These are phyloP conservation scores for Lentinus tigrinus DNA, from an alignment of 768 basidiomycete species.

Conservation along the genomic window DNA sequence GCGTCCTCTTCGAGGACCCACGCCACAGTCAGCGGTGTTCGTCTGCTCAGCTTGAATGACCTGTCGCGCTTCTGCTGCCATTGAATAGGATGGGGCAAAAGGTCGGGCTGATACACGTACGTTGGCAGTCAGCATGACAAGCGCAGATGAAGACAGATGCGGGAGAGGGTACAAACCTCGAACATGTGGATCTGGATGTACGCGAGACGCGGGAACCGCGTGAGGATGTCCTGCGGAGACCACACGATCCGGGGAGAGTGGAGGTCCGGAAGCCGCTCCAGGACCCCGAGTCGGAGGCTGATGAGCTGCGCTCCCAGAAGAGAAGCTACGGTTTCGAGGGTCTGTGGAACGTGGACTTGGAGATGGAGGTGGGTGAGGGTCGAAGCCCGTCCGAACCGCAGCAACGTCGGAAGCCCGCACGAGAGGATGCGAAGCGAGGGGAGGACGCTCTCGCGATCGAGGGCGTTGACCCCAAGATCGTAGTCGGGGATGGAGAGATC, in stretches of 20 bases:
- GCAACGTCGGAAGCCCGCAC: background rate
- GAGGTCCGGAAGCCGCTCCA: background rate
- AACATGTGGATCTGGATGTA: background rate
- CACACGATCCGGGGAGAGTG: background rate
- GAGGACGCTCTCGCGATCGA: background rate
- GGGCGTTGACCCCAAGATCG: background rate
- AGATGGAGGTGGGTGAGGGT: background rate
- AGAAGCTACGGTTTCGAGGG: background rate
- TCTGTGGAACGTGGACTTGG: background rate
- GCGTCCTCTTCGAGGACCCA: constrained; percentile 1
- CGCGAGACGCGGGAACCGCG: background rate
- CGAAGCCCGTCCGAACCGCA: background rate
- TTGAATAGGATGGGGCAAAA: background rate
- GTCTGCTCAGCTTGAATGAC: background rate
- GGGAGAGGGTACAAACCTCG: background rate
- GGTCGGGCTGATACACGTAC: background rate
- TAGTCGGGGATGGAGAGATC: background rate
- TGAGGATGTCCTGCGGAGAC: background rate
- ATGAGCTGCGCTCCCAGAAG: background rate
- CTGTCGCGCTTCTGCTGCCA: background rate
- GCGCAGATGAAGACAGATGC: background rate
- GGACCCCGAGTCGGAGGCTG: background rate
- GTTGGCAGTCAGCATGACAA: background rate
- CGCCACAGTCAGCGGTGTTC: background rate
- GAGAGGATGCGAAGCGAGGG: background rate